Conservation (phyloP, 2,329 filamentous ascomycete genomes). For the Raffaelea arxii region DNA sequence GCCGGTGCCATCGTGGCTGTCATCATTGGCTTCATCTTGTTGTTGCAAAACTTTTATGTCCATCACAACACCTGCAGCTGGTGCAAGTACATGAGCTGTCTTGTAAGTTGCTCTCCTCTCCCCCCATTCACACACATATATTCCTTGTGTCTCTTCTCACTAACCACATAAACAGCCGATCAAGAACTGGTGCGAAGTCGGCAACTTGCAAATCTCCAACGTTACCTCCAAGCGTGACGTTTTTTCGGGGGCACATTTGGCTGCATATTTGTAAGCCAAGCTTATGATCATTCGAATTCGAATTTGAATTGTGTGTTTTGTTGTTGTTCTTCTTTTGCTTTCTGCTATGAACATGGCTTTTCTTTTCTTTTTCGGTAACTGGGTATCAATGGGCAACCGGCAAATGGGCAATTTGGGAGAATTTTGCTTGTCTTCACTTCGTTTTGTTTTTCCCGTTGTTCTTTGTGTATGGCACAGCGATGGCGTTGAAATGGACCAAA, state of each 20-base stretch:
- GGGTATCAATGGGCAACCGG: too few relatives aligned
- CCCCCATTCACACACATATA: background rate
- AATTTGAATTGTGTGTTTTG: too few relatives aligned
- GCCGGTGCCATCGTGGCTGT: slow-evolving; percentile 70
- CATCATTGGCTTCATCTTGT: slow-evolving; percentile 73
- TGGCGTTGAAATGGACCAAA: too few relatives aligned
- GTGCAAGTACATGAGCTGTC: slow-evolving; percentile 92
- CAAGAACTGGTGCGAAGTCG: slow-evolving; percentile 56
- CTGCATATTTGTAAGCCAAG: too few relatives aligned
- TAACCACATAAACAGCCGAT: slow-evolving; percentile 42
- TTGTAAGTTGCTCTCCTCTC: slow-evolving; percentile 52
- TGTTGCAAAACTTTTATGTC: slow-evolving; percentile 86
- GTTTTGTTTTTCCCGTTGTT: too few relatives aligned
- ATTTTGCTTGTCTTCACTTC: too few relatives aligned
- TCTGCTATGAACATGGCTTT: too few relatives aligned
- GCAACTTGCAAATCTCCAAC: slow-evolving; percentile 19
- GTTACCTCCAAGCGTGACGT: slow-evolving; percentile 16
- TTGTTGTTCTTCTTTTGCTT: too few relatives aligned
- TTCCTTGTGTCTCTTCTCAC: background rate
- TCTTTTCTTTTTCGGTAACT: too few relatives aligned
- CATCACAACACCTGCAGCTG: slow-evolving; percentile 68
- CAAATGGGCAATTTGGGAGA: too few relatives aligned
- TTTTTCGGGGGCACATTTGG: slow-evolving; percentile 3
- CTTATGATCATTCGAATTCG: too few relatives aligned
- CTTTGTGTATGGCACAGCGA: too few relatives aligned